phyloP scores from a whole-genome alignment of 345 rosid species.

The Rhizophora apiculata region DNA sequence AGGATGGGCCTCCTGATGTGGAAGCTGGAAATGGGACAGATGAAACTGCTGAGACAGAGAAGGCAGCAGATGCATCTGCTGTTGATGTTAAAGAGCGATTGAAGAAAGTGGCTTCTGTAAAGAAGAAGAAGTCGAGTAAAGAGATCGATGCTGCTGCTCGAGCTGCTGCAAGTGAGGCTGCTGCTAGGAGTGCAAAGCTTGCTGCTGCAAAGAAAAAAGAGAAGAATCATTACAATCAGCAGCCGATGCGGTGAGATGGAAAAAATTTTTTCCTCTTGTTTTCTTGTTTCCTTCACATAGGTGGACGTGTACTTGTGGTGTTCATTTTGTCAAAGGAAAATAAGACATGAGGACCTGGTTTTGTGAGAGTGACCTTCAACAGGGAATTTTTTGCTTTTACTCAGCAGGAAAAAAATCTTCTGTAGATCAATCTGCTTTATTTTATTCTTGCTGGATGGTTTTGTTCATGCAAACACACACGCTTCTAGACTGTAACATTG shows the following conservation, averaged over 20 bases:
- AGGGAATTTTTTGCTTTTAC: background rate
- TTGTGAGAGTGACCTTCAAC: background rate
- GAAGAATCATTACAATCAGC: slow-evolving; percentile 76
- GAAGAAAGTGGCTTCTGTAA: slow-evolving; percentile 49
- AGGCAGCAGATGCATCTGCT: slow-evolving; percentile 36
- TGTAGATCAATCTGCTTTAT: background rate
- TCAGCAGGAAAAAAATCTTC: background rate
- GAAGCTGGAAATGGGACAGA: slow-evolving; percentile 30
- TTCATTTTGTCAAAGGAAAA: background rate
- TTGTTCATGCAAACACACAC: background rate
- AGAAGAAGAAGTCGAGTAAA: slow-evolving; percentile 63
- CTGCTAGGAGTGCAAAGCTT: slow-evolving; percentile 67
- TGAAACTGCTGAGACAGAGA: slow-evolving; percentile 31
- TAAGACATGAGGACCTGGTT: slow-evolving; percentile 1
- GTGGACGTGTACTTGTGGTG: background rate
- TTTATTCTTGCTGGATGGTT: slow-evolving; percentile 3
- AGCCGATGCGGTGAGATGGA: slow-evolving; percentile 46
- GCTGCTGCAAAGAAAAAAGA: slow-evolving; percentile 78
- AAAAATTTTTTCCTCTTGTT: background rate
- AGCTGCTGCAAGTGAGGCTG: slow-evolving; percentile 71
- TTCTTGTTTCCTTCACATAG: background rate
- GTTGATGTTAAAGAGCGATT: slow-evolving; percentile 54
- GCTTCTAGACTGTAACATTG: too few relatives aligned
- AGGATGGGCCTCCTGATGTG: slow-evolving; percentile 30
- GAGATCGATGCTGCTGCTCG: slow-evolving; percentile 61